Evolutionary conservation across 345 rosid genomes (phyloP), one percentile per base, ranked within the genome.

Genomic region (Sisymbrium altissimum): DNA sequence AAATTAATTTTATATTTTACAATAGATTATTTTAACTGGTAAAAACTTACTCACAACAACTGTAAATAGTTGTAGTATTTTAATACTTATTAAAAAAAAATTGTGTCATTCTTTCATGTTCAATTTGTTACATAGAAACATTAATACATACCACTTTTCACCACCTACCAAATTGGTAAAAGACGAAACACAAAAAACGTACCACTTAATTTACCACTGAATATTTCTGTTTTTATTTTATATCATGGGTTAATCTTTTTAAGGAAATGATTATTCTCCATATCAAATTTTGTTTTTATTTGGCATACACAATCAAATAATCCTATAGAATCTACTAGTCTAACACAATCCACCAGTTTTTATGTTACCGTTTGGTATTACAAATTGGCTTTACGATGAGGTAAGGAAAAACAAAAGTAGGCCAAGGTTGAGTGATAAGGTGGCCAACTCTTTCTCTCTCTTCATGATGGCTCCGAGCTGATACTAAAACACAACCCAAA

Each of bases 371-470:
- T 68, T 75, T 50, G 74, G 48, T 52, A 30, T 64, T 63, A 63
- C 35, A 54, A 32, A 68, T 4, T 30, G 5, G 32, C 6, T 30
- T n/a, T n/a, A n/a, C n/a, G n/a, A 43, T 25, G 64, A 18, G 35
- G 36, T 41, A 43, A 50, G 56, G 6, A 62, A 58, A 41, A 30
- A 15, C 5, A 60, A 18, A n/a, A 32, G 74, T 61, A 70, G 70
- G 75, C 52, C 62, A 70, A 70, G 38, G 25, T 77, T 71, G 72
- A 77, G 76, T 77, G 68, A 64, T 40, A 83, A 83, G 79, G 85
- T 79, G 87, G 83, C 76, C 84, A 90, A 65, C 82, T 70, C 25
- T 43, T 30, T 67, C 74, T 79, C 70, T 76, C 39, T 71, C 80
- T 48, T 71, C 76, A 70, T 77, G 66, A 77, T 64, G 75, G 36